Percentiles rank a stretch among this genome's conserved stretches.
Conservation (phyloP, 371 early-diverging fungal species). For the Mucor irregularis region DNA sequence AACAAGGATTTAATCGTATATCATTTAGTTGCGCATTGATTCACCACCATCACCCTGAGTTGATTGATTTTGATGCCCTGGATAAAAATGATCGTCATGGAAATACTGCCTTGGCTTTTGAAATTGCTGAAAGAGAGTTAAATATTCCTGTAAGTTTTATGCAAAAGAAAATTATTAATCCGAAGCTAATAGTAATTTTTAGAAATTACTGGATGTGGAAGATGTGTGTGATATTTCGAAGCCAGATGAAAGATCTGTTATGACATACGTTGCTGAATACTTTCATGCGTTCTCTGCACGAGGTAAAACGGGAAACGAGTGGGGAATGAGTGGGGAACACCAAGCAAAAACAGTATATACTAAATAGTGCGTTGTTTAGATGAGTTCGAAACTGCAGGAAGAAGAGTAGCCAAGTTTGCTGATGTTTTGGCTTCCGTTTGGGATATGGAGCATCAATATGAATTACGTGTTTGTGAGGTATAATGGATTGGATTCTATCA, state of each 20-base stretch:
- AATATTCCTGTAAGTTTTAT: slow-evolving; percentile 73
- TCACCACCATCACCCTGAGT: slow-evolving; percentile 95
- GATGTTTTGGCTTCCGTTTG: slow-evolving; percentile 83
- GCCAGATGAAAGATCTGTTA: slow-evolving; percentile 97
- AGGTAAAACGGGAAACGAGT: slow-evolving; percentile 33
- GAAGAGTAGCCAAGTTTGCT: slow-evolving; percentile 91
- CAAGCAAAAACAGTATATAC: background rate
- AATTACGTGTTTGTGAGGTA: slow-evolving; percentile 67
- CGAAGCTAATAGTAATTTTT: background rate
- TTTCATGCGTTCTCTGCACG: slow-evolving; percentile 95
- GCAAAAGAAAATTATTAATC: background rate
- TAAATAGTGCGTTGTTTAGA: slow-evolving; percentile 35
- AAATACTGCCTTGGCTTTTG: slow-evolving; percentile 95
- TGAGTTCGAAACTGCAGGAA: slow-evolving; percentile 86
- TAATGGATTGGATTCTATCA: slow-evolving; percentile 13
- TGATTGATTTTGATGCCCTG: slow-evolving; percentile 85
- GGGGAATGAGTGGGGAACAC: background rate
- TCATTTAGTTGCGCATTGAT: slow-evolving; percentile 85
- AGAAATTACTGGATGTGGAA: slow-evolving; percentile 90
- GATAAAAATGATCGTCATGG: slow-evolving; percentile 80
- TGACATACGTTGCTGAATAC: slow-evolving; percentile 99
- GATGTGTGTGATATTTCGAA: slow-evolving; percentile 93
- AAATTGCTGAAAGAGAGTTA: slow-evolving; percentile 82
- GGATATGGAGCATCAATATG: slow-evolving; percentile 92
- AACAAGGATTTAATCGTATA: background rate